Base-by-base conservation (phyloP, 345 rosid species). In the Noccaea bulbosa region DNA sequence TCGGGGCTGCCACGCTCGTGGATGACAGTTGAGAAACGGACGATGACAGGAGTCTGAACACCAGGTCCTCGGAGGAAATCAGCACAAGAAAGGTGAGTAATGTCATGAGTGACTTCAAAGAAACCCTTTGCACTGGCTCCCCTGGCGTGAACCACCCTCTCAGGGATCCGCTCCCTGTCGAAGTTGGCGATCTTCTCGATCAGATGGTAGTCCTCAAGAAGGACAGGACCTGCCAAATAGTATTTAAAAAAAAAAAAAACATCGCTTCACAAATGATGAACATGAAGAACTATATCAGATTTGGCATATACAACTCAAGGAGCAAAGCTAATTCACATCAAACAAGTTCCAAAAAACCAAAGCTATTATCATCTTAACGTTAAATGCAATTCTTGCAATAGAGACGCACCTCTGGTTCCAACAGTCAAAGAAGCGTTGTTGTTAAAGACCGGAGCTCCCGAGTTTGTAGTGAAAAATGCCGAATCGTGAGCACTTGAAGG, bases 1-100 rank as follows among this genome's bases (percentile, higher is more conserved):
- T 94, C 98, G 11, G 98, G 99, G 71, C 99, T 94, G 78, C 98
- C 99, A 68, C 98, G 96, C 77, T 94, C 98, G 62, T 94, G 99
- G 81, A 91, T 83, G 15, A 94, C 98, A 72, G 99, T 94, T 7
- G 98, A 94, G 90, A 94, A 94, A 16, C 99, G 97, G 57, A 89
- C 93, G 55, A 94, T 91, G 15, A 94, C 88, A 58, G 98, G 98
- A 2, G 99, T 94, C 83, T 94, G 96, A 58, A 82, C 96, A 41
- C 96, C 93, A 9, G 98, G 90, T 11, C 92, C 85, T 15, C 98
- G 88, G 14, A 94, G 99, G 76, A 94, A 94, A 81, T 94, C 99
- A 62, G 99, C 99, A 71, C 89, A 89, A 12, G 93, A 73, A 57
- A 89, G 86, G 46, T 80, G 43, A 37, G 98, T 82, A 70, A 94